Conservation (phyloP, 257 asterid species). For the Penstemon newberryi region DNA sequence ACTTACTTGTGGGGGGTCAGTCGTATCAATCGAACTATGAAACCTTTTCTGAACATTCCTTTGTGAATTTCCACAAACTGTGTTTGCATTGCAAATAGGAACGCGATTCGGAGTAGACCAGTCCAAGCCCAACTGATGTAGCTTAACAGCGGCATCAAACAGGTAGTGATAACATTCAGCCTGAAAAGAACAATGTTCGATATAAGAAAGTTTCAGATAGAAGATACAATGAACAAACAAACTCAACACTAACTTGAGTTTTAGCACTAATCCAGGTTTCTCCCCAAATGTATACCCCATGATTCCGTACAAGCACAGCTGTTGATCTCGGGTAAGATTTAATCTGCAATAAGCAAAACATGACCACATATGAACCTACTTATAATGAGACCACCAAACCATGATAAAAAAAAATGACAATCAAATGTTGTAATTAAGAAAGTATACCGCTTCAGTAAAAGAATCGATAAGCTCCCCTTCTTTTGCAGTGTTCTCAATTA, state of each 20-base stretch:
- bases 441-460: constrained; percentile 43
- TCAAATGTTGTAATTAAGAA: not conserved
- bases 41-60: not conserved
- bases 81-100: constrained; percentile 34
- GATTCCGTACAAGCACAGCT: constrained; percentile 63
- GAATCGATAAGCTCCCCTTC: constrained; percentile 60
- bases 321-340: constrained; percentile 58
- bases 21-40: not conserved
- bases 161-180: constrained; percentile 66
- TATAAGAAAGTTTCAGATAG: not conserved
- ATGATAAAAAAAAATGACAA: too few species aligned
- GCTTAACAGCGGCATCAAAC: constrained; percentile 59
- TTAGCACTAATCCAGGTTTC: constrained; percentile 62
- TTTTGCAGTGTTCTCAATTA: constrained; percentile 63
- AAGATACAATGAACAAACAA: too few species aligned
- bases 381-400: not conserved
- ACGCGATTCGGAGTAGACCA: constrained; percentile 56
- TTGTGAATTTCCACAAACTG: constrained; percentile 12
- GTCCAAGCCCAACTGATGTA: constrained; percentile 52
- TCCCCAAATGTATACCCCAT: constrained; percentile 61
- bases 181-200: constrained; percentile 29
- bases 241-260: constrained; percentile 44
- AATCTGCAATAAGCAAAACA: constrained; percentile 26
- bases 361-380: too few species aligned
- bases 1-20: too few species aligned